Base-by-base conservation (phyloP, 2,329 filamentous ascomycete genomes). In the Cladosporium sp. region DNA sequence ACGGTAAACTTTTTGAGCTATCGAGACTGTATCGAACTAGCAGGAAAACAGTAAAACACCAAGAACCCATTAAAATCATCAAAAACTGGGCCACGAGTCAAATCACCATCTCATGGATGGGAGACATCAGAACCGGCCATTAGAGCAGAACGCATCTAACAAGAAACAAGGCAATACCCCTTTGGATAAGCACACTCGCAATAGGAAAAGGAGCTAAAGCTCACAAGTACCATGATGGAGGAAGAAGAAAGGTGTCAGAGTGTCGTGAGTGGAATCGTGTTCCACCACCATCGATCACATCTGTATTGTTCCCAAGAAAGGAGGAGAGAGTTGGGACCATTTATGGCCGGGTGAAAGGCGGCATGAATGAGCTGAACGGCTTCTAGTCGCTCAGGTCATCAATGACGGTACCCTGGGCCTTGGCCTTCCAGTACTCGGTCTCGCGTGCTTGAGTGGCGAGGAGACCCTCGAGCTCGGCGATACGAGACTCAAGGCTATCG, bases 401-500 rank as follows among this genome's bases (percentile, higher is more conserved):
- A 24, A 51, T 51, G 41, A 59, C 51, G 26, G 57, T 18, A 32
- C 58, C 65, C 57, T 65, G 64, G 41, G 65, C 65, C 59, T 66
- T 51, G 24, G 65, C 65, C 65, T 66, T 66, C 65, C 65, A 66
- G 51, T 62, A 66, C 55, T 66, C 65, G 49, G 44, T 51, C 59
- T 73, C 65, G 49, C 65, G 58, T 26, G 54, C 10, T n/a, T 54
- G 54, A 15, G 49, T 41, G 24, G 65, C 75, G 61, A 80, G 75
- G 71, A 80, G 76, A 51, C 71, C 77, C 73, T 81, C 78, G 72
- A 80, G 79, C 69, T 79, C 79, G 68, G 79, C 77, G 74, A 96
- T 93, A 74, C 87, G 84, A 47, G 85, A 85, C 81, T 96, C 91
- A 55, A 97, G 84, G 66, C 88, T 87, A 65, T 91, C 88, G 68